Base-by-base conservation (phyloP, 192 early-diverging fungal species). In the Dissophora globulifera region DNA sequence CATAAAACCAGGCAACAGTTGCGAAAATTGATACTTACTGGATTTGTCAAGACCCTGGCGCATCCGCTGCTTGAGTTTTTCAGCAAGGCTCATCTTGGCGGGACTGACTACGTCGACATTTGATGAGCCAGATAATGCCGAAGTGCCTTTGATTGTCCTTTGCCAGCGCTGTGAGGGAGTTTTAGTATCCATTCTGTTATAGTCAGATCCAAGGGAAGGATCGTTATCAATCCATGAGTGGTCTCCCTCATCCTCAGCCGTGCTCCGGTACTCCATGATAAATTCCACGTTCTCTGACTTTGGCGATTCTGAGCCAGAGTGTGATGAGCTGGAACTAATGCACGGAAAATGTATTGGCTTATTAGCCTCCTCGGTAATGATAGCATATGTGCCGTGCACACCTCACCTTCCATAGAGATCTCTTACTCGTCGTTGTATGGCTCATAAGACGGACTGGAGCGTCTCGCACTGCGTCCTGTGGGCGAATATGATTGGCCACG, bases 31-130 rank as follows among this genome's bases (percentile, higher is more conserved):
- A n/a, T n/a, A n/a, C 19, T 31, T 58, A 74, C 69, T 46, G 17
- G 69, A 74, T 12, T 47, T 38, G 19, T 63, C 69, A 8, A 74
- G 30, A 0, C 69, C 69, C 23, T 63, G 61, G 10, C 69, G 43
- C 69, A 74, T 74, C 30, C 69, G 20, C 19, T 64, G 47, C 31
- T 74, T 74, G 2, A 74, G 48, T 22, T 74, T 74, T 20, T 74
- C 61, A 2, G 49, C 69, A 7, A 74, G 47, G 41, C 61, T 74
- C 46, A 64, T 12, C 32, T 64, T 62, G 1, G 33, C 46, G 7
- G 55, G 20, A 20, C 43, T 55, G 15, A 25, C 23, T 0, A 13
- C 48, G 15, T 27, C 20, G 2, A 12, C 62, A 16, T 22, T 26
- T 9, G 30, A 50, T n/a, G 53, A 45, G 41, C 16, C 46, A 35